Base-by-base conservation (phyloP, 176 grass and related monocot genomes). In the Echinochloa phyllopogon region DNA sequence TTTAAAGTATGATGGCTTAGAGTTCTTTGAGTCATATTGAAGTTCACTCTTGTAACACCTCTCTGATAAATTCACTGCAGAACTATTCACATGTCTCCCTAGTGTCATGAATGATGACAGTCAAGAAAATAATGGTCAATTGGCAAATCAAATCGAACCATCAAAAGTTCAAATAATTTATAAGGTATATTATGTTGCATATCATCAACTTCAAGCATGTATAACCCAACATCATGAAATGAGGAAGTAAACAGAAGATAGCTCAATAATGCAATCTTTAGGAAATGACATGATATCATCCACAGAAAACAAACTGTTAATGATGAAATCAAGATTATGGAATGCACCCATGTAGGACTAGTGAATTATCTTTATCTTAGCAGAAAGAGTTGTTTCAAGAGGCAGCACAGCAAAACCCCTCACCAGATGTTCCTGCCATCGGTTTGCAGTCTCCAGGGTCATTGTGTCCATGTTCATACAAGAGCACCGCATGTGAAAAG, bases 401-500 rank as follows among this genome's bases (percentile, higher is more conserved):
- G 75, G 59, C 9, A 44, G 43, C 49, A 86, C 56, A 61, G 16
- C 7, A 69, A 75, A 88, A 75, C 8, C 29, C 7, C 71, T 41
- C 53, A 89, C 87, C 91, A 72, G 89, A 83, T 72, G 39, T 77
- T 86, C 60, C 47, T 57, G 17, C 5, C 85, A 74, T 89, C 74
- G 29, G 68, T 51, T 89, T 78, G 59, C 37, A 27, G 49, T 39
- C 39, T 73, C 21, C 59, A 59, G 27, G 68, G 20, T 25, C 15
- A 57, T 86, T 60, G 65, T 68, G 81, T 82, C 27, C 65, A 80
- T 53, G 66, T 13, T 82, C 63, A 5, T 88, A 94, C 69, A 89
- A 67, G 37, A 89, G 50, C 72, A 88, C 82, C 84, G 84, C 91
- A 94, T 91, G 86, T 16, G 88, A 68, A 87, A 87, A 86, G 36